A percentile compares a stretch with the other conserved stretches of the same genome.
These are phyloP conservation scores for Moesziomyces globuligerus DNA, from an alignment of 1,284 basidiomycete genomes.

Conservation along the genomic window DNA sequence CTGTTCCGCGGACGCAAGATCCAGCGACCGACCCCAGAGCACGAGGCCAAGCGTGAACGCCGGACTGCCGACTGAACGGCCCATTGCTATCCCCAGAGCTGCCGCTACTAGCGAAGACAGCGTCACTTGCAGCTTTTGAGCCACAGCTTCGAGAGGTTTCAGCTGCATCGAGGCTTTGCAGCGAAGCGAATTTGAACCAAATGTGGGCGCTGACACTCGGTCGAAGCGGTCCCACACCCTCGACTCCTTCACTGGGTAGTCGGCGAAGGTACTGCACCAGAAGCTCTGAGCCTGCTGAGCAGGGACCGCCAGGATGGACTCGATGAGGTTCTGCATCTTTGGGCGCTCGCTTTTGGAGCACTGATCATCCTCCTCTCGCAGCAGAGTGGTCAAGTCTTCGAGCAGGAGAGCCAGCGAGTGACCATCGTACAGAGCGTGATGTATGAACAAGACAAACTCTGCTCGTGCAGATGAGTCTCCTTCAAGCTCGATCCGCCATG, in stretches of 20 bases:
- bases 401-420: conserved; percentile 12
- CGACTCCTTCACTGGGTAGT: conserved; percentile 9
- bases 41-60: conserved; percentile 12
- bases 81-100: conserved; percentile 6
- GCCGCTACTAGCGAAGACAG: conserved; percentile 7
- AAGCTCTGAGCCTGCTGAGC: background rate
- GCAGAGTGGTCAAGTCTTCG: background rate
- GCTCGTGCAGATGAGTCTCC: background rate
- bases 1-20: conserved; percentile 8
- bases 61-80: conserved; percentile 4
- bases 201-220: background rate
- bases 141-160: conserved; percentile 1
- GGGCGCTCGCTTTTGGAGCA: background rate
- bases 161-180: conserved; percentile 7
- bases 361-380: conserved; percentile 1
- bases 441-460: conserved; percentile 8
- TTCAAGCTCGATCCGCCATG: conserved; percentile 5
- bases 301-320: conserved; percentile 7
- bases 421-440: conserved; percentile 19
- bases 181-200: background rate
- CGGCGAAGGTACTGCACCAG: conserved; percentile 10
- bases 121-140: conserved; percentile 6
- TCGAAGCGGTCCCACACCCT: background rate
- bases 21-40: conserved; percentile 13
- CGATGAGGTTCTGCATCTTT: conserved; percentile 3